Evolutionary conservation across 2,329 filamentous ascomycete genomes (phyloP).

Genomic region (Cadophora malorum): DNA sequence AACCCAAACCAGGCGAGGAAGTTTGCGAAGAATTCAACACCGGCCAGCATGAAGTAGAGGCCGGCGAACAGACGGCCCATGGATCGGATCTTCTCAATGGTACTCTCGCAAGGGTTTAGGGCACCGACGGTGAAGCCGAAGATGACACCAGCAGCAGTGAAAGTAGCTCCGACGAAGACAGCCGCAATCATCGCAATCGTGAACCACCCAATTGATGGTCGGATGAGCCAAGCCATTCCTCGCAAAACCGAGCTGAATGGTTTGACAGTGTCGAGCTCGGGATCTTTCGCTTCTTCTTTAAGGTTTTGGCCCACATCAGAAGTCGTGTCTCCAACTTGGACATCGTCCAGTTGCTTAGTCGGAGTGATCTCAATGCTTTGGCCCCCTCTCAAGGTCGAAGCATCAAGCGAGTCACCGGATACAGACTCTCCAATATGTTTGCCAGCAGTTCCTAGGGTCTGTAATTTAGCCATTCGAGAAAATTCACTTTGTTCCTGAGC

Average conservation of each 20-base stretch:
- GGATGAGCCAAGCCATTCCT: slow-evolving; percentile 7
- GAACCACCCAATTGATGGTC: slow-evolving; percentile 10
- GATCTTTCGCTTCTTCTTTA: not conserved
- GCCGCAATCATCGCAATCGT: slow-evolving; percentile 11
- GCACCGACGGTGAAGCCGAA: slow-evolving; percentile 17
- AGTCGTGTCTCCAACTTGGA: not conserved
- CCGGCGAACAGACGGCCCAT: slow-evolving; percentile 14
- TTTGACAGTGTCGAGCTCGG: not conserved
- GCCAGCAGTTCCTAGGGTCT: slow-evolving; percentile 39
- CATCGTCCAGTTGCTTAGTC: not conserved
- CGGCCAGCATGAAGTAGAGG: slow-evolving; percentile 18
- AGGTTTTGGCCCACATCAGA: not conserved
- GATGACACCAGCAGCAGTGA: slow-evolving; percentile 16
- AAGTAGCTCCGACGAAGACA: slow-evolving; percentile 14
- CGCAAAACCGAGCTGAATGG: slow-evolving; percentile 11
- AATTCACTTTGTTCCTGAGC: slow-evolving; percentile 59
- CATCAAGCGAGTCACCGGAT: slow-evolving; percentile 22
- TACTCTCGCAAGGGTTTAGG: slow-evolving; percentile 7
- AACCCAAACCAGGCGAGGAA: slow-evolving; percentile 50
- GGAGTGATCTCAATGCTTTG: slow-evolving; percentile 4
- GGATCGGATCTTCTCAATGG: slow-evolving; percentile 9
- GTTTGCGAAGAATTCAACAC: slow-evolving; percentile 7
- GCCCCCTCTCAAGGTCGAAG: slow-evolving; percentile 13
- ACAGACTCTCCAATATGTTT: slow-evolving; percentile 26
- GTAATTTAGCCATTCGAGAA: slow-evolving; percentile 48